A percentile compares a stretch with the other conserved stretches of the same genome.
These are phyloP conservation scores for Lepiota venenata DNA, from an alignment of 768 basidiomycete genomes.

Conservation along the genomic window DNA sequence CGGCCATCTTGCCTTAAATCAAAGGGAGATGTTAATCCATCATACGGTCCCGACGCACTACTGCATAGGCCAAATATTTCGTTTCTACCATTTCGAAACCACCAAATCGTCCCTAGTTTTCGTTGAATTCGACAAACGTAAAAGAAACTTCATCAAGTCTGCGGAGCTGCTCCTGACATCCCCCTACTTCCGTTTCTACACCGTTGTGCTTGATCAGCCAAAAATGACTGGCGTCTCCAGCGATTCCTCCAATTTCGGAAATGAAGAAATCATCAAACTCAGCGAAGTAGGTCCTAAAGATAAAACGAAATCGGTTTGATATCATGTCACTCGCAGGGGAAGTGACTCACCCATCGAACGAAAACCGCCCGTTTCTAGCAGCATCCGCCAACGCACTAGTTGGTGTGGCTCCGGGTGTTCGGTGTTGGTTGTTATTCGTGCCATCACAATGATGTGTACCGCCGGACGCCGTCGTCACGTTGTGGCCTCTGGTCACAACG, in stretches of 20 bases:
- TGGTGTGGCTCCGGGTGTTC: constrained; percentile 34
- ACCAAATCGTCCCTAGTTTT: no score
- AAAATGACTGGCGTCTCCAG: constrained; percentile 28
- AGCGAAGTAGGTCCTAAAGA: constrained; percentile 26
- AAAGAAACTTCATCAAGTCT: constrained; percentile 29
- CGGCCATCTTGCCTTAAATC: constrained; percentile 15
- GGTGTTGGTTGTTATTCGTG: constrained; percentile 32
- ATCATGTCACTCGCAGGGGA: not conserved
- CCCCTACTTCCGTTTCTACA: constrained; percentile 31
- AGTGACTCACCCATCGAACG: constrained; percentile 35
- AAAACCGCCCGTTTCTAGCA: constrained; percentile 25
- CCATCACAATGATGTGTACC: constrained; percentile 43
- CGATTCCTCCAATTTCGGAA: constrained; percentile 29
- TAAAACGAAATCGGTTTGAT: not conserved
- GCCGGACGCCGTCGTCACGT: constrained; percentile 33
- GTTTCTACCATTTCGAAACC: no score
- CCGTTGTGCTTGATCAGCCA: constrained; percentile 36
- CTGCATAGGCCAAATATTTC: constrained; percentile 28
- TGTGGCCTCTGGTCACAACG: constrained; percentile 36
- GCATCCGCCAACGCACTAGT: constrained; percentile 44
- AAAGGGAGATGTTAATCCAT: constrained; percentile 24
- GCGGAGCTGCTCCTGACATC: constrained; percentile 36
- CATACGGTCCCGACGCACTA: constrained; percentile 18
- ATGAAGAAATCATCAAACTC: constrained; percentile 43
- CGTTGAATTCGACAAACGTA: constrained; percentile 34